Evolutionary conservation across 179 eudicot genomes (phyloP), one percentile per base, ranked within the genome.

Genomic region (Beta corolliflora): DNA sequence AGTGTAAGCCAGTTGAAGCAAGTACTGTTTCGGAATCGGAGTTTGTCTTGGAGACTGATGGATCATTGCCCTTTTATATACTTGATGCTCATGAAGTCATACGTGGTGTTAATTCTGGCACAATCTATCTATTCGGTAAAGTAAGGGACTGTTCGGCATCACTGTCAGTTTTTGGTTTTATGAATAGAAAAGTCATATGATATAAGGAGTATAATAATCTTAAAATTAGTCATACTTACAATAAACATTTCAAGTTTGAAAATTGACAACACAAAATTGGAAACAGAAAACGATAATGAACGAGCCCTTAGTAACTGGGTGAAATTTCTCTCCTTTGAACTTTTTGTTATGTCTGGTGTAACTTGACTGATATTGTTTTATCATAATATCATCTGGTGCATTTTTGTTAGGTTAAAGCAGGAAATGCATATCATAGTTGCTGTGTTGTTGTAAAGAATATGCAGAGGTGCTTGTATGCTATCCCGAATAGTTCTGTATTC

Each of bases 391-490:
- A 29, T 29, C 31, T 29, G 31, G 31, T 29, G 31, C 31, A 29
- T 29, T 29, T 29, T 68, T 31, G 50, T 54, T 52, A 94, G 98
- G 97, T 94, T 66, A 91, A 94, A 90, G 85, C 88, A 36, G 97
- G 93, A 79, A 89, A 85, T 59, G 72, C 89, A 44, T 96, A 91
- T 84, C 93, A 88, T 19, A 96, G 99, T 75, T 96, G 99, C 72
- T 94, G 99, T 81, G 90, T 89, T 80, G 91, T 94, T 71, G 96
- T 93, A 19, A 96, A 91, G 86, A 94, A 96, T 85, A 92, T 91
- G 91, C 93, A 92, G 84, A 91, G 99, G 87, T 96, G 99, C 83
- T 84, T 94, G 29, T 96, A 90, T 85, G 99, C 97, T 79, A 83
- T 94, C 25, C 97, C 98, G 44, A 87, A 78, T 66, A 88, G 84